Conservation (phyloP, 495 filamentous ascomycete genomes). For the Durotheca rogersii region DNA sequence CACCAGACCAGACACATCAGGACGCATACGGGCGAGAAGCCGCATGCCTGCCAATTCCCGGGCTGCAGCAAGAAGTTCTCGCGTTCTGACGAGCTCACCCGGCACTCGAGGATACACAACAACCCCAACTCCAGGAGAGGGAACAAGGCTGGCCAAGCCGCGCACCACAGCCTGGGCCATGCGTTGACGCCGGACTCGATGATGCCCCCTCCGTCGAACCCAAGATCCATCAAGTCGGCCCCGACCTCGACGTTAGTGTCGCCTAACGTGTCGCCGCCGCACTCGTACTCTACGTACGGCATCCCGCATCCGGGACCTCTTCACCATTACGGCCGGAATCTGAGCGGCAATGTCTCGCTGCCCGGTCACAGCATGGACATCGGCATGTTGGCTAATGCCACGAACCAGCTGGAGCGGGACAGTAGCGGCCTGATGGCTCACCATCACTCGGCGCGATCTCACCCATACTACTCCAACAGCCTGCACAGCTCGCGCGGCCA, state of each 20-base stretch:
- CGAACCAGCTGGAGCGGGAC: constrained; percentile 81
- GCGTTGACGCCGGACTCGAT: constrained; percentile 51
- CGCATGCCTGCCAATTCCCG: constrained; percentile 89
- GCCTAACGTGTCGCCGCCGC: constrained; percentile 93
- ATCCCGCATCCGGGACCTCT: constrained; percentile 60
- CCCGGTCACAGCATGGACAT: constrained; percentile 68
- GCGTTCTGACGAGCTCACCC: constrained; percentile 92
- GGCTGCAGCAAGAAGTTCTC: constrained; percentile 98
- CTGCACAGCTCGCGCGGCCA: constrained; percentile 55
- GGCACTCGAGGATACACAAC: constrained; percentile 97
- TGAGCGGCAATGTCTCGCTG: constrained; percentile 41
- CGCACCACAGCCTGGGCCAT: constrained; percentile 36
- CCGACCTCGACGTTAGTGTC: constrained; percentile 85
- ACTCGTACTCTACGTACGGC: constrained; percentile 78
- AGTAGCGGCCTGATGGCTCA: constrained; percentile 49
- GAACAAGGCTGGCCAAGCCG: constrained; percentile 70
- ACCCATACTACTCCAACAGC: constrained; percentile 60
- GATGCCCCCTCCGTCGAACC: constrained; percentile 79
- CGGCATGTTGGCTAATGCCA: constrained; percentile 86
- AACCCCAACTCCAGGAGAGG: constrained; percentile 95
- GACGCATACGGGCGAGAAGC: constrained; percentile 98
- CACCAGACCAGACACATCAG: constrained; percentile 97
- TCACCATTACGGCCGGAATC: constrained; percentile 65
- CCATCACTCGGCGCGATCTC: constrained; percentile 41
- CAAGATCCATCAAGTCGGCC: constrained; percentile 69